Conservation (phyloP, 2,329 filamentous ascomycete genomes). For the Tolypocladium tropicale region DNA sequence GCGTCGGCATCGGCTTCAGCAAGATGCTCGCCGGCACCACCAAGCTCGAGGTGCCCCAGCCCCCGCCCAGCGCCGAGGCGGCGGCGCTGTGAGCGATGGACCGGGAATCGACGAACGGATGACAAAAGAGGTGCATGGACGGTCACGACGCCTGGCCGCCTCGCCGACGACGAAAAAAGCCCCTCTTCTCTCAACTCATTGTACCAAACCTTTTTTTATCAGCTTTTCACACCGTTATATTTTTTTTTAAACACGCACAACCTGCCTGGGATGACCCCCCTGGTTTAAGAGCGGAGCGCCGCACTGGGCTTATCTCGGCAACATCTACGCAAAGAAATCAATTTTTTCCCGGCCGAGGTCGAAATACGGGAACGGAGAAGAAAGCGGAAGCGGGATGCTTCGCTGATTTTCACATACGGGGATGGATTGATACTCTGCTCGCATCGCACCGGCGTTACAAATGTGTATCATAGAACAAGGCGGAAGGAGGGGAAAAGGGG, state of each 20-base stretch:
- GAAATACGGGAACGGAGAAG: background rate
- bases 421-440: slow-evolving; percentile 10
- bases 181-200: slow-evolving; percentile 1
- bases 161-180: slow-evolving; percentile 1
- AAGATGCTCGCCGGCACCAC: slow-evolving; percentile 89
- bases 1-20: slow-evolving; percentile 91
- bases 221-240: background rate
- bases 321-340: background rate
- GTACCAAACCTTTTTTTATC: background rate
- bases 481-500: too few relatives aligned
- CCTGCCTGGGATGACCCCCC: background rate
- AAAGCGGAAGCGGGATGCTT: background rate
- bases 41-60: slow-evolving; percentile 54
- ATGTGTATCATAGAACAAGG: slow-evolving; percentile 24
- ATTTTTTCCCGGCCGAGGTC: background rate
- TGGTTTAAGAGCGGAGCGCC: background rate
- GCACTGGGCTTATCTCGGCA: background rate
- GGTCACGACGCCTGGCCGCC: background rate
- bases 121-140: slow-evolving; percentile 1
- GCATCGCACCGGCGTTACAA: slow-evolving; percentile 22
- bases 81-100: slow-evolving; percentile 14
- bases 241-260: background rate
- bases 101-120: background rate
- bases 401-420: background rate
- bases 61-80: slow-evolving; percentile 18